Percentiles rank a stretch among this genome's conserved stretches.
Conservation (phyloP, 805 yeast genomes). For the Pichia membranifaciens region DNA sequence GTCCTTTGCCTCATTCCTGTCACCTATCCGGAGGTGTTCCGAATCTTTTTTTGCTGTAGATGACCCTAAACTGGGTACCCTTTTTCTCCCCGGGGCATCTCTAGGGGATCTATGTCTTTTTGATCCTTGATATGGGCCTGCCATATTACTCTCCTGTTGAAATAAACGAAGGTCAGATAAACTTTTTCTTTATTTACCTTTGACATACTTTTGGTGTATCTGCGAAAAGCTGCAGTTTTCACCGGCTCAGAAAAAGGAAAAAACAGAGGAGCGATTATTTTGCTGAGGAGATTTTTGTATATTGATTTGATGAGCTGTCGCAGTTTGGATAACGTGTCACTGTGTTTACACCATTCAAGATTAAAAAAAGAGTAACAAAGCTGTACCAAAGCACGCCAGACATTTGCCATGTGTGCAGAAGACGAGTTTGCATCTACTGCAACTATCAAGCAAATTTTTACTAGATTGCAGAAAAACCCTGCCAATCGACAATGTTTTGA, state of each 20-base stretch:
- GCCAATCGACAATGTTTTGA: conserved; percentile 87
- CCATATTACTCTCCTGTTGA: too few species aligned
- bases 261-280: too few species aligned
- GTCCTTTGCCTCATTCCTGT: not conserved
- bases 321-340: not conserved
- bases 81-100: not conserved
- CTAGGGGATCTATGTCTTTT: not conserved
- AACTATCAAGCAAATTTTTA: conserved; percentile 61
- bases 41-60: not conserved
- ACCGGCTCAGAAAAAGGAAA: too few species aligned
- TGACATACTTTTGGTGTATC: too few species aligned
- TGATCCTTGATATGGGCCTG: too few species aligned
- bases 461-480: conserved; percentile 53
- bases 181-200: too few species aligned
- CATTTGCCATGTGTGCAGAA: conserved; percentile 1
- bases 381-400: not conserved
- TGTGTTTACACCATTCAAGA: not conserved
- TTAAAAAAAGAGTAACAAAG: too few species aligned
- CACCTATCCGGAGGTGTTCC: not conserved
- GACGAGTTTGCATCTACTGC: conserved; percentile 57
- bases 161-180: too few species aligned
- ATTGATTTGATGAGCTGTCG: too few species aligned
- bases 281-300: too few species aligned
- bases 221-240: too few species aligned
- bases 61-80: not conserved